Conservation (phyloP, 192 early-diverging fungal genomes). For the Backusella macrospora region DNA sequence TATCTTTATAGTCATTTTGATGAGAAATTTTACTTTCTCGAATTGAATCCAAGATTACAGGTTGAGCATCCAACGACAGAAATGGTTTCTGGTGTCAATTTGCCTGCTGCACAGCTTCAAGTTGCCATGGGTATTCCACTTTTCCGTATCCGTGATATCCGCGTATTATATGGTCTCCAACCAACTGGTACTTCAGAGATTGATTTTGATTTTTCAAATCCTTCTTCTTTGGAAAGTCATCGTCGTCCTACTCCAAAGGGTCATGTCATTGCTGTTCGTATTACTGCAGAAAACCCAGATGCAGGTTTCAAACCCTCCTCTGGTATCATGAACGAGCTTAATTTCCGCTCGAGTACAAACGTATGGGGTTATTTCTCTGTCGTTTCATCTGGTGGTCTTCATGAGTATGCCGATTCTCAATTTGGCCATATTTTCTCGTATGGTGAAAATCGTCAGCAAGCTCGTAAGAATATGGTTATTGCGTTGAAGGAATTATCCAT, state of each 20-base stretch:
- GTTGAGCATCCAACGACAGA: constrained; percentile 99
- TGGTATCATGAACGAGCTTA: constrained; percentile 95
- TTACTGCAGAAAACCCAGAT: constrained; percentile 99
- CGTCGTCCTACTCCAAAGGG: constrained; percentile 94
- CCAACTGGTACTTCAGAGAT: constrained; percentile 85
- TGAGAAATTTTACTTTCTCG: constrained; percentile 91
- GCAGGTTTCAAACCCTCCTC: constrained; percentile 98
- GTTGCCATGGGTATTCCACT: constrained; percentile 98
- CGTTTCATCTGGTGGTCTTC: constrained; percentile 89
- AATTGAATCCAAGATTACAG: constrained; percentile 96
- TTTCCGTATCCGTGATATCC: constrained; percentile 92
- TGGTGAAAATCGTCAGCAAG: constrained; percentile 89
- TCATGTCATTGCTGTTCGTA: constrained; percentile 97
- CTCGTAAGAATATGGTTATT: constrained; percentile 95
- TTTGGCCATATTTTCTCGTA: constrained; percentile 99
- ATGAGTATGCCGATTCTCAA: constrained; percentile 98
- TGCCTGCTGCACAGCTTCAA: constrained; percentile 96
- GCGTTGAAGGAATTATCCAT: constrained; percentile 98
- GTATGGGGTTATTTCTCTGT: constrained; percentile 99
- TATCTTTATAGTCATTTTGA: constrained; percentile 90
- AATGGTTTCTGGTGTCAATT: constrained; percentile 97
- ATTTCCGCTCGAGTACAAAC: constrained; percentile 93
- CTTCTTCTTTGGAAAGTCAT: constrained; percentile 79
- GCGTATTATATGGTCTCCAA: constrained; percentile 91
- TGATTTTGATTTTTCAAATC: constrained; percentile 89